These are phyloP conservation scores for Phytopythium oedochilum DNA, from an alignment of 352 stramenopile species.

Conservation along the genomic window DNA sequence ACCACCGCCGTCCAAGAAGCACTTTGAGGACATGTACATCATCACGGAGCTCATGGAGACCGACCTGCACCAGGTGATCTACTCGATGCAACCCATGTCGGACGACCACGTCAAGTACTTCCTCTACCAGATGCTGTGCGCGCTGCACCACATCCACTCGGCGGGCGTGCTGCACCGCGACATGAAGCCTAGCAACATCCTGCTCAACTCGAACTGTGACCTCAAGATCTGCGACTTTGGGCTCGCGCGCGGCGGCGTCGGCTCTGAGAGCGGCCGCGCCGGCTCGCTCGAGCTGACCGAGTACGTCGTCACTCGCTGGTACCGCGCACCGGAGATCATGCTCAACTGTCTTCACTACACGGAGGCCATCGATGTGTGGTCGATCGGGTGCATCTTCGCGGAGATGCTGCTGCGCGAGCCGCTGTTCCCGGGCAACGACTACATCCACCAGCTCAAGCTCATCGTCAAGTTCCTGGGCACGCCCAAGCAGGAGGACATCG, in stretches of 20 bases:
- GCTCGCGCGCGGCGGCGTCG: slow-evolving; percentile 53
- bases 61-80: slow-evolving; percentile 97
- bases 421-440: slow-evolving; percentile 91
- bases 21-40: slow-evolving; percentile 96
- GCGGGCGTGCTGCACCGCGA: slow-evolving; percentile 82
- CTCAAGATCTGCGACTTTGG: slow-evolving; percentile 82
- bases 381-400: slow-evolving; percentile 97
- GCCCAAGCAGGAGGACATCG: slow-evolving; percentile 71
- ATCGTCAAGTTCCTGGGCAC: slow-evolving; percentile 71
- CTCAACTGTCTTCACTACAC: slow-evolving; percentile 94
- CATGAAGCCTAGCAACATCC: slow-evolving; percentile 80
- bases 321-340: slow-evolving; percentile 92
- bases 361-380: slow-evolving; percentile 92
- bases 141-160: slow-evolving; percentile 93
- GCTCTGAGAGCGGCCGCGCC: slow-evolving; percentile 8
- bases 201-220: slow-evolving; percentile 79
- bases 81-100: slow-evolving; percentile 89
- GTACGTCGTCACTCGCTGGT: slow-evolving; percentile 77
- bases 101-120: slow-evolving; percentile 87
- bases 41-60: slow-evolving; percentile 92
- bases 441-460: slow-evolving; percentile 80
- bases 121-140: slow-evolving; percentile 79
- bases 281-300: slow-evolving; percentile 43
- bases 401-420: slow-evolving; percentile 96
- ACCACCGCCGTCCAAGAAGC: slow-evolving; percentile 85